Percentiles rank a stretch among this genome's conserved stretches.
phyloP scores from a whole-genome alignment of 192 early-diverging fungal genomes.

The Dissophora globulifera region DNA sequence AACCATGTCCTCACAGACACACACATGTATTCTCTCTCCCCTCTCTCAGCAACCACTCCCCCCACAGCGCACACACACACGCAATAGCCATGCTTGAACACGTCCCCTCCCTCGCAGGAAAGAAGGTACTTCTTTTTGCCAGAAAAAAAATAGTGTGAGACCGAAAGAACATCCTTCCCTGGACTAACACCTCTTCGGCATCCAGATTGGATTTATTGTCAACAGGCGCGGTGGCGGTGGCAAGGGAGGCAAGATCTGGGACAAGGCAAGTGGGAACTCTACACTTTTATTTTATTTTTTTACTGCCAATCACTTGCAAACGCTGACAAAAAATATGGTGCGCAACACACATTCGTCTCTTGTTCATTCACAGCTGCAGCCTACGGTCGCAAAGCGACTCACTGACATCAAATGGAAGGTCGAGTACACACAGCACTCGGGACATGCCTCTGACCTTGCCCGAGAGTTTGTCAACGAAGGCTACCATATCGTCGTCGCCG shows the following conservation, averaged over 20 bases:
- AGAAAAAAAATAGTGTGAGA: too few species aligned
- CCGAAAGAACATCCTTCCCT: too few species aligned
- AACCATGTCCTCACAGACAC: too few species aligned
- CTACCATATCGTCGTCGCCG: constrained; percentile 35
- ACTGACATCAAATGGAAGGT: constrained; percentile 26
- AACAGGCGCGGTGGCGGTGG: constrained; percentile 49
- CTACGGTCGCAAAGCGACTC: constrained; percentile 14
- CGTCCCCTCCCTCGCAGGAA: too few species aligned
- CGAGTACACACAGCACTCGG: constrained; percentile 42
- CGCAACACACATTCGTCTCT: too few species aligned
- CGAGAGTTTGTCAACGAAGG: constrained; percentile 24
- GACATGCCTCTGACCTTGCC: constrained; percentile 43
- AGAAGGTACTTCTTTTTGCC: too few species aligned
- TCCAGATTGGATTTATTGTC: constrained; percentile 45
- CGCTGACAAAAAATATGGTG: too few species aligned
- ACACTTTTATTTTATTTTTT: background rate
- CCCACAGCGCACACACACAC: too few species aligned
- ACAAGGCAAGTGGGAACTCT: constrained; percentile 26
- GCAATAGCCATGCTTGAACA: too few species aligned
- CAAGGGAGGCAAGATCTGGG: constrained; percentile 38
- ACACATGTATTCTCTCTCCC: too few species aligned
- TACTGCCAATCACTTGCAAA: too few species aligned
- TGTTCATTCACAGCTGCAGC: constrained; percentile 9
- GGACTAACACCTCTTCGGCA: background rate
- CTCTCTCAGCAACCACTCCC: too few species aligned